A percentile compares a stretch with the other conserved stretches of the same genome.
These are phyloP conservation scores for Ulota crispa DNA, from an alignment of 225 moss, liverwort and hornwort genomes.

Conservation along the genomic window DNA sequence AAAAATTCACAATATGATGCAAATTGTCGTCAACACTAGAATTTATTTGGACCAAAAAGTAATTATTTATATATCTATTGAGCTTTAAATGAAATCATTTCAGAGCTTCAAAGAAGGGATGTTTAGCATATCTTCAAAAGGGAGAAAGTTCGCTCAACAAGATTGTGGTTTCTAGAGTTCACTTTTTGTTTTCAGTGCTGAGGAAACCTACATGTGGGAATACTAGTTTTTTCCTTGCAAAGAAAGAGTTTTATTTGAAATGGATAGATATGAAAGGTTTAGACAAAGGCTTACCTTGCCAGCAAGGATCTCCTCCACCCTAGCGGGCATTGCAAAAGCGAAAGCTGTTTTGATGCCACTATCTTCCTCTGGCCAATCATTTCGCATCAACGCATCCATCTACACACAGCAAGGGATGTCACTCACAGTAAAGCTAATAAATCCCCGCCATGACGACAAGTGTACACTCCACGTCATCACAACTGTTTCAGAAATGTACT, in stretches of 20 bases:
- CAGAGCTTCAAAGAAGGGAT: not conserved
- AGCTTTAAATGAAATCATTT: not conserved
- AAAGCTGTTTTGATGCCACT: conserved; percentile 83
- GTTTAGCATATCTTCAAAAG: not conserved
- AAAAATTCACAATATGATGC: not conserved
- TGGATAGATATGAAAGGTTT: not conserved
- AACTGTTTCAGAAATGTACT: not conserved
- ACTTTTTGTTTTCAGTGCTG: not conserved
- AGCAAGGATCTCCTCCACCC: conserved; percentile 68
- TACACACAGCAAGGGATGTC: conserved; percentile 11
- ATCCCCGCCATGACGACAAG: not conserved
- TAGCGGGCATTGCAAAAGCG: conserved; percentile 76
- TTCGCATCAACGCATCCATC: conserved; percentile 91
- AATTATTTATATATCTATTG: too few relatives aligned
- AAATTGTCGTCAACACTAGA: not conserved
- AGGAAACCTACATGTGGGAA: not conserved
- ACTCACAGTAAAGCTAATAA: not conserved
- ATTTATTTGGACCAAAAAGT: too few relatives aligned
- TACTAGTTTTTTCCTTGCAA: not conserved
- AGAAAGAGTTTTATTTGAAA: not conserved
- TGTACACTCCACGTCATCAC: not conserved
- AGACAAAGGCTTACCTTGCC: conserved; percentile 43
- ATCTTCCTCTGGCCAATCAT: conserved; percentile 84
- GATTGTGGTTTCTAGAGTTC: not conserved
- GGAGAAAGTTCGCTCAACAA: not conserved